Base-by-base conservation (phyloP, 306 rosid species). In the Dryas drummondii region DNA sequence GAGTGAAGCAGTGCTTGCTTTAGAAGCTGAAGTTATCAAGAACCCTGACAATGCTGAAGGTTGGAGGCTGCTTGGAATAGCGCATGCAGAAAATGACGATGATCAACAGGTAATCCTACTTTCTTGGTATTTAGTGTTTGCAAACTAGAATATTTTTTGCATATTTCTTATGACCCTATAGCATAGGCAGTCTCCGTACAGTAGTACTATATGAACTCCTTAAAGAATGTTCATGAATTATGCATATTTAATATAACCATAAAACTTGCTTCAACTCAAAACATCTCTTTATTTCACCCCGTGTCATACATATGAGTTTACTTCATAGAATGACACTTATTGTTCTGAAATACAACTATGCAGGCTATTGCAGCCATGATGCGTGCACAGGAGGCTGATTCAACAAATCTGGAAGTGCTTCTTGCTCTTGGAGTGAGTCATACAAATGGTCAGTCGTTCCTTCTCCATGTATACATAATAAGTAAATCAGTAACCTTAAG, bases 381-480 rank as follows among this genome's bases (percentile, higher is more conserved):
- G 98, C 96, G 92, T 22, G 99, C 99, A 7, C 91, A 90, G 62
- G 98, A 94, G 80, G 99, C 94, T 70, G 93, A 94, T 87, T 88
- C 99, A 62, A 85, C 96, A 86, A 92, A 92, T 80, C 82, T 92
- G 70, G 99, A 94, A 86, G 99, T 94, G 87, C 99, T 94, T 87
- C 99, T 94, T 80, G 96, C 99, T 71, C 99, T 94, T 75, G 99
- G 99, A 78, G 99, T 94, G 75, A 94, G 99, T 84, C 98, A 94
- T 84, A 94, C 99, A 66, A 94, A 94, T 83, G 99, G 99, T 94
- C 55, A 80, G 97, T 88, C 72, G 9, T 46, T 84, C 64, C 47
- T 76, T 78, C 66, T 41, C 71, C 42, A 56, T 44, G 9, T 44
- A 17, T 16, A 19, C 46, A 46, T 54, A 62, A 47, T 48, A 58